Base-by-base conservation (phyloP, 2,329 filamentous ascomycete species). In the Venturiaceae sp. region DNA sequence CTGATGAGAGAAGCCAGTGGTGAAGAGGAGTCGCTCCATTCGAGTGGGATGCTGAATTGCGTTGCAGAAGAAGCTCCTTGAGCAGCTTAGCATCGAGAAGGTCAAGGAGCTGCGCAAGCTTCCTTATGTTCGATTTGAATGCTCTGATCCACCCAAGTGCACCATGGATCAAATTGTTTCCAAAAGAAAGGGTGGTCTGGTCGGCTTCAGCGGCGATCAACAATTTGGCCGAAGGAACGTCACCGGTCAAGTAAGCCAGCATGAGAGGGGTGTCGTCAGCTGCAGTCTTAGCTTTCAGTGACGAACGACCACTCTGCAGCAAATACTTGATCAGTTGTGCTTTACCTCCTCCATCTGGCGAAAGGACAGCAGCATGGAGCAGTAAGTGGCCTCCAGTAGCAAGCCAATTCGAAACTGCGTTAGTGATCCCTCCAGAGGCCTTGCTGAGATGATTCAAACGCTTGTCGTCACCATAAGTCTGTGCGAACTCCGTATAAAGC, bases 191-290 rank as follows among this genome's bases (percentile, higher is more conserved):
- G 34, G 74, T 74, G 1, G 82, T 81, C 66, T 89, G 85, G 66
- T 94, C 83, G 2, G 88, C 87, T 3, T 87, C 88, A 28, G 80
- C 82, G 1, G 79, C 74, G 55, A 92, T 77, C 36, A 95, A 77
- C 0, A 83, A 74, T 64, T 82, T 81, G 16, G 80, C 80, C 21
- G 80, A 79, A 1, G 82, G 73, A 16, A 77, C 64, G 21, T 80
- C 78, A 11, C 80, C 78, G 3, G 82, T 71, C 2, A 76, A 71
- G 61, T 84, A 86, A 1, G 89, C 88, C 9, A 89, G 68, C 58
- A 84, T 79, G 1, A 95, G 75, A 1, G 90, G 88, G 0, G 88
- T 92, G 55, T 80, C 74, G 0, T 83, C 83, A 7, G 74, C 66
- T 3, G 50, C 58, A 1, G 75, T 82, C 65, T 83, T 88, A 54